Evolutionary conservation across 257 asterid species (phyloP).

Genomic region (Solanum clarkiae): DNA sequence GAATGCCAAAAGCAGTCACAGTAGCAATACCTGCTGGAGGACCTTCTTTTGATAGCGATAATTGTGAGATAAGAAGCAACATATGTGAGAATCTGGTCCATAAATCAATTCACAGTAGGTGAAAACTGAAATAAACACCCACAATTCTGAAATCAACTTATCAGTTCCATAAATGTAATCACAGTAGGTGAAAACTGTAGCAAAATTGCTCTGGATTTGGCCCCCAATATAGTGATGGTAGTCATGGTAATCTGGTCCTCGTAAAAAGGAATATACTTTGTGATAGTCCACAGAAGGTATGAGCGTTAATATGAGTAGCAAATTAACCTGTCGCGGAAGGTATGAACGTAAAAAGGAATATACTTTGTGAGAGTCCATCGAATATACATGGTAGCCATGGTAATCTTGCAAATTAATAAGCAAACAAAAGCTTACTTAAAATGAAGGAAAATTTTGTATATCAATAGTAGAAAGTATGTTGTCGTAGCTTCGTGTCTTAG

Average conservation of each 20-base stretch:
- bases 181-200: conserved; percentile 95
- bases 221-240: conserved; percentile 98
- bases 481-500: not conserved
- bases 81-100: not conserved
- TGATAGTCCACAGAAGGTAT: conserved; percentile 80
- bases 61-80: conserved; percentile 21
- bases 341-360: too few species aligned
- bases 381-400: too few species aligned
- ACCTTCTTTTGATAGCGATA: conserved; percentile 78
- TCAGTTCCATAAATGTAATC: conserved; percentile 96
- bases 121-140: too few species aligned
- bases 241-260: conserved; percentile 96
- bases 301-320: too few species aligned
- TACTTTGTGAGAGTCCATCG: too few species aligned
- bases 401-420: not conserved
- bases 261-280: conserved; percentile 83
- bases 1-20: not conserved
- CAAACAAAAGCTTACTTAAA: not conserved
- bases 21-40: conserved; percentile 59
- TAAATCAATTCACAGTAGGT: too few species aligned
- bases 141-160: conserved; percentile 38
- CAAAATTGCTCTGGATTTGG: conserved; percentile 92
- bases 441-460: not conserved
- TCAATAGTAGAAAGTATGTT: not conserved
- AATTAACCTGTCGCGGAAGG: too few species aligned